phyloP scores from a whole-genome alignment of 2,329 filamentous ascomycete genomes.

The Lachnellula subtilissima region DNA sequence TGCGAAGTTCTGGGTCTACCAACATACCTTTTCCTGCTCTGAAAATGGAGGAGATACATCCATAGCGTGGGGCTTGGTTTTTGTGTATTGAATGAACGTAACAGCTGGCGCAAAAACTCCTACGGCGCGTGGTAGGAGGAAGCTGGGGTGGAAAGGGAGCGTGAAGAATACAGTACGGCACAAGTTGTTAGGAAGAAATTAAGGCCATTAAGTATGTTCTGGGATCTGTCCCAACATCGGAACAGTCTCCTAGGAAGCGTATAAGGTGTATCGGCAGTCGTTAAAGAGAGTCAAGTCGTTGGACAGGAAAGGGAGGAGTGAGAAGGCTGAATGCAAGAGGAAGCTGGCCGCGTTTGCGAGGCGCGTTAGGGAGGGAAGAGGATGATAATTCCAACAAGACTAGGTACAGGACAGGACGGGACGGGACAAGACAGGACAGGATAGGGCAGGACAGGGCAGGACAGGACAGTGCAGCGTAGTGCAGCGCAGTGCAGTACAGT shows the following conservation, averaged over 20 bases:
- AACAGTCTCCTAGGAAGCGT: slow-evolving; percentile 13
- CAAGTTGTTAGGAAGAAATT: slow-evolving; percentile 17
- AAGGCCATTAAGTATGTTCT: slow-evolving; percentile 25
- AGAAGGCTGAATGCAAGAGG: slow-evolving; percentile 16
- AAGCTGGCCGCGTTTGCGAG: slow-evolving; percentile 5
- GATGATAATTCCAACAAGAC: slow-evolving; percentile 1
- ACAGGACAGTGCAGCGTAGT: neutral
- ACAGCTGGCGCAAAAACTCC: slow-evolving; percentile 8
- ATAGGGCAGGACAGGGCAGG: neutral
- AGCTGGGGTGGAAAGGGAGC: slow-evolving; percentile 11
- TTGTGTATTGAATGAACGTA: slow-evolving; percentile 1
- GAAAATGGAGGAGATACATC: slow-evolving; percentile 22
- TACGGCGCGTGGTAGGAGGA: slow-evolving; percentile 8
- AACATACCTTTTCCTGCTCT: slow-evolving; percentile 32
- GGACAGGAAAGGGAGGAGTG: slow-evolving; percentile 8
- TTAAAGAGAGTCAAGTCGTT: slow-evolving; percentile 19
- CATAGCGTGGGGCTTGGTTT: slow-evolving; percentile 16
- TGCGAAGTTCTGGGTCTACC: neutral
- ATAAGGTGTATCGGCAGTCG: slow-evolving; percentile 10
- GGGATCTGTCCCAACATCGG: slow-evolving; percentile 11
- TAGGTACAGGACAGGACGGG: neutral
- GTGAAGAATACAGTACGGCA: slow-evolving; percentile 7
- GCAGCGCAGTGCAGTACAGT: neutral
- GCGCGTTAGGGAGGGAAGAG: slow-evolving; percentile 4
- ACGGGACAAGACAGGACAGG: too few species aligned